These are phyloP conservation scores for Trametopsis cervina DNA, from an alignment of 768 basidiomycete genomes.

Conservation along the genomic window DNA sequence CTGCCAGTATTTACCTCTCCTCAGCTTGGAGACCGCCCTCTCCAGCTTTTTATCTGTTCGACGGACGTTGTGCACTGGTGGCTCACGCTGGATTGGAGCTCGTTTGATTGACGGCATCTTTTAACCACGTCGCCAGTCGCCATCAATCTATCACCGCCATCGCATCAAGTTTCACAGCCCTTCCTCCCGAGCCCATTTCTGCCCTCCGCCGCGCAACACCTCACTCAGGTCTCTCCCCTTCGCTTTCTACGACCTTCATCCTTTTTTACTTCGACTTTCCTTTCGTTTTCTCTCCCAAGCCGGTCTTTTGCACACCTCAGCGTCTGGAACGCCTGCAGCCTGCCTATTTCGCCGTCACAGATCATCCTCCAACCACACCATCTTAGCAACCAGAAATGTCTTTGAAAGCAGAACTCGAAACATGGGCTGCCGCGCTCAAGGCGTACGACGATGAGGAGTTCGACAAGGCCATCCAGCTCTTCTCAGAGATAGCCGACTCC, in stretches of 20 bases:
- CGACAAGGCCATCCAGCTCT: slow-evolving; percentile 64
- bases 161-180: slow-evolving; percentile 4
- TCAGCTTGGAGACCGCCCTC: neutral
- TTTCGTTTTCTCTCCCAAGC: slow-evolving; percentile 18
- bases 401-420: slow-evolving; percentile 61
- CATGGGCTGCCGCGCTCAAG: slow-evolving; percentile 81
- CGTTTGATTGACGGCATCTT: neutral
- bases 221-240: slow-evolving; percentile 2
- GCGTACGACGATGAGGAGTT: slow-evolving; percentile 87
- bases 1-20: neutral
- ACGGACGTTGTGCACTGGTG: neutral
- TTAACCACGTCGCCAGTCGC: neutral
- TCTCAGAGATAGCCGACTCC: slow-evolving; percentile 77
- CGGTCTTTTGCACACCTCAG: slow-evolving; percentile 1
- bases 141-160: neutral
- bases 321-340: slow-evolving; percentile 6
- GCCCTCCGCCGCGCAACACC: neutral
- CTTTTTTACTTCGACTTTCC: slow-evolving; percentile 10
- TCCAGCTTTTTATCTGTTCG: neutral
- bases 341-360: neutral
- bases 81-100: too few relatives aligned
- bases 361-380: neutral
- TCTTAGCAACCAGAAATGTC: slow-evolving; percentile 24
- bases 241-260: neutral
- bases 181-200: neutral